These are phyloP conservation scores for Cryptococcus sp. DNA, from an alignment of 1,284 basidiomycete genomes.

Conservation along the genomic window DNA sequence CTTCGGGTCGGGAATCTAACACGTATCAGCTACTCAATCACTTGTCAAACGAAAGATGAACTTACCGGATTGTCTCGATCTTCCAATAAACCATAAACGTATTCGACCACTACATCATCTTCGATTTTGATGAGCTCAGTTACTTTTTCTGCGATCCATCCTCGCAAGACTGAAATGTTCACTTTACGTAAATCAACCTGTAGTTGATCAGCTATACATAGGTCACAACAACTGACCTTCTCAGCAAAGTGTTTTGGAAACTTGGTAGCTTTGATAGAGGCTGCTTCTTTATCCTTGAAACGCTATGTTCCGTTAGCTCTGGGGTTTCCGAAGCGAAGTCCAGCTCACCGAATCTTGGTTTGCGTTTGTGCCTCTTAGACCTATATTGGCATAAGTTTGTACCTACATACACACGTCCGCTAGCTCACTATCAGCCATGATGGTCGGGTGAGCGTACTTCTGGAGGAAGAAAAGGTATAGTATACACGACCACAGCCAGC, in stretches of 20 bases:
- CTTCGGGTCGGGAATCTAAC: slow-evolving; percentile 78
- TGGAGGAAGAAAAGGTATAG: too few species aligned
- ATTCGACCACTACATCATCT: slow-evolving; percentile 95
- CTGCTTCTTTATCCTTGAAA: slow-evolving; percentile 92
- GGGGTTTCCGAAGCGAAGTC: neutral
- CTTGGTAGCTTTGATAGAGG: slow-evolving; percentile 80
- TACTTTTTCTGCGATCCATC: slow-evolving; percentile 91
- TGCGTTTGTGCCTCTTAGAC: slow-evolving; percentile 36
- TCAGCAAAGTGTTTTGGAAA: slow-evolving; percentile 85
- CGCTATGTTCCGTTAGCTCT: slow-evolving; percentile 46
- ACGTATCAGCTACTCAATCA: neutral
- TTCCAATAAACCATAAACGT: slow-evolving; percentile 87
- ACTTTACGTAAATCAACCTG: slow-evolving; percentile 95
- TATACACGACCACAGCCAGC: too few species aligned
- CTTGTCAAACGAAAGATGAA: slow-evolving; percentile 5
- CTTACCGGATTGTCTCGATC: slow-evolving; percentile 74
- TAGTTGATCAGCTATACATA: slow-evolving; percentile 9
- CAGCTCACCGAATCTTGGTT: slow-evolving; percentile 35
- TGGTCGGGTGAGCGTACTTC: too few species aligned
- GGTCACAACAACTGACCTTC: slow-evolving; percentile 57
- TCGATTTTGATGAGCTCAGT: slow-evolving; percentile 87
- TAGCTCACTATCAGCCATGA: too few species aligned
- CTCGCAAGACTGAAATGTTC: slow-evolving; percentile 65
- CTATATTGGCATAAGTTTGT: slow-evolving; percentile 7
- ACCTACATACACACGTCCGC: too few species aligned